Evolutionary conservation across 495 filamentous ascomycete species (phyloP), one percentile per base, ranked within the genome.

Genomic region (Neurospora sp.): DNA sequence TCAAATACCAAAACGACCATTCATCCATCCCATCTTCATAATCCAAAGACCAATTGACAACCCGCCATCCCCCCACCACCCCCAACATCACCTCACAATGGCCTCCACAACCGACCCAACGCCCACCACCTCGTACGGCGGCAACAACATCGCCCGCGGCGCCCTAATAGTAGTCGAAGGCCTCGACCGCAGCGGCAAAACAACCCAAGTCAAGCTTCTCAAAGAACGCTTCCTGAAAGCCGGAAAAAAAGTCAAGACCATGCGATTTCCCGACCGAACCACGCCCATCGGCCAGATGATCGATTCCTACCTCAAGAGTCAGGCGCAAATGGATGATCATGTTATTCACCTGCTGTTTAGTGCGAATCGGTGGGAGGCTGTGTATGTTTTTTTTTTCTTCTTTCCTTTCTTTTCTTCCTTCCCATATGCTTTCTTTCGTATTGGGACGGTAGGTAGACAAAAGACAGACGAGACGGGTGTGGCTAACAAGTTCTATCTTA

Each of bases 331-430:
- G 78, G 92, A 96, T 72, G 96, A 97, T 80, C 94, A 97, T 78
- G 90, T 90, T 8, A 97, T 98, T 76, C 96, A 98, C 80, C 88
- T 99, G 22, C 88, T 98, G 27, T 99, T 98, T 84, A 94, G 93
- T 40, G 94, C 96, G 10, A 98, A 99, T 82, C 88, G 96, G 40
- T 99, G 96, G 96, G 96, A 99, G 82, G 81, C 89, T 72, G 90
- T 87, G 79, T 90, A 86, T 69, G 86, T 78, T 44, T 70, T 38
- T 74, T 40, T 45, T 40, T 65, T 31, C 68, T 73, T 35, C 48
- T 73, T 37, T 3, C 44, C 42, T 40, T 72, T 48, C 69, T 75
- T 16, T 31, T 10, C 20, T 39, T 41, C 69, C 35, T 68, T 68
- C 22, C 8, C 8, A 10, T 12, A 38, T 72, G 45, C 27, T 27